Percentiles rank a stretch among this genome's conserved stretches.
These are phyloP conservation scores for Epithele typhae DNA, from an alignment of 768 basidiomycete genomes.

Conservation along the genomic window DNA sequence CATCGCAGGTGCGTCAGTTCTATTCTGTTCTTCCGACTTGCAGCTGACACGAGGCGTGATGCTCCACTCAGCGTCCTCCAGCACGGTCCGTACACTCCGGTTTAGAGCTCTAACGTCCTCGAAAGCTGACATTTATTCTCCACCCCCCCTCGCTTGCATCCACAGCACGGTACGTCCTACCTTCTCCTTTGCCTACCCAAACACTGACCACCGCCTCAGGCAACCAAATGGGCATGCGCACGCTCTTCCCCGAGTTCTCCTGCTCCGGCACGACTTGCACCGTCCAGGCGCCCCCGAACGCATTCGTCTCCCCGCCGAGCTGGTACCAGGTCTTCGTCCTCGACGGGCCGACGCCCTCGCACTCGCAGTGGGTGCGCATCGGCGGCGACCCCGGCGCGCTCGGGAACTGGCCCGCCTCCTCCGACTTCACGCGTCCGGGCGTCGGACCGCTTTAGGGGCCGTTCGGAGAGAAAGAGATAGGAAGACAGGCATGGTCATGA, in stretches of 20 bases:
- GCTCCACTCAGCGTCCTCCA: conserved; percentile 51
- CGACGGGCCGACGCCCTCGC: conserved; percentile 75
- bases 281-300: conserved; percentile 73
- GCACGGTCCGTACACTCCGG: conserved; percentile 39
- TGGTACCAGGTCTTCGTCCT: conserved; percentile 77
- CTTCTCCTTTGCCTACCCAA: neutral
- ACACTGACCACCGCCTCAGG: conserved; percentile 3
- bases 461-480: neutral
- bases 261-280: conserved; percentile 69
- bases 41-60: conserved; percentile 4
- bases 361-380: conserved; percentile 71
- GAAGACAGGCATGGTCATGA: too few species aligned
- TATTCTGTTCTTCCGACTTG: neutral
- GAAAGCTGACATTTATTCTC: neutral
- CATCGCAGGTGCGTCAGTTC: conserved; percentile 47
- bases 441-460: conserved; percentile 25
- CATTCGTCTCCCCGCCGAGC: conserved; percentile 63
- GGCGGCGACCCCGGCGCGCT: conserved; percentile 69
- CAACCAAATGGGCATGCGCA: conserved; percentile 69
- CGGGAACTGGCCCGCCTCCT: conserved; percentile 69
- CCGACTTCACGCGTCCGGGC: conserved; percentile 67
- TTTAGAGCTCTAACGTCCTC: neutral
- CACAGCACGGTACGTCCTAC: conserved; percentile 10
- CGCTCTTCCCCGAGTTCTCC: conserved; percentile 68
- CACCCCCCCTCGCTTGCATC: neutral